Percentiles rank a stretch among this genome's conserved stretches.
Conservation (phyloP, 371 early-diverging fungal genomes). For the Sporodiniella umbellata region DNA sequence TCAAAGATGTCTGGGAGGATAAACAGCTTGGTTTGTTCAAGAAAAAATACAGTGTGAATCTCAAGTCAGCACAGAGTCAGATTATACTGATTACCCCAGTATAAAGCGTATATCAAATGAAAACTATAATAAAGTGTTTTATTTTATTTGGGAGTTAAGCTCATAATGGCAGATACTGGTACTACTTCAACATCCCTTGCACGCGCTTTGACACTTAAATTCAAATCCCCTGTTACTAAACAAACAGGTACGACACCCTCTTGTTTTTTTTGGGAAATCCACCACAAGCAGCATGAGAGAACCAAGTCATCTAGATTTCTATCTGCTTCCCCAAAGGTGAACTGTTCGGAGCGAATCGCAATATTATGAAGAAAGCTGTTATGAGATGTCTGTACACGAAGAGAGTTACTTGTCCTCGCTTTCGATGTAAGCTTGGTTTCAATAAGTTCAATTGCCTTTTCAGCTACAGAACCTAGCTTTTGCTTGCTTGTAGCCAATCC, state of each 20-base stretch:
- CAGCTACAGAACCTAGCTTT: conserved; percentile 52
- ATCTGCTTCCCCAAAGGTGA: conserved; percentile 60
- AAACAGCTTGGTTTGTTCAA: conserved; percentile 20
- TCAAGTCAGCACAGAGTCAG: conserved; percentile 25
- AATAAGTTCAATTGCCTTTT: conserved; percentile 48
- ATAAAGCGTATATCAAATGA: neutral
- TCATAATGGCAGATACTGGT: conserved; percentile 42
- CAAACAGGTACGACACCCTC: conserved; percentile 36
- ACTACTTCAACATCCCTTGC: conserved; percentile 60
- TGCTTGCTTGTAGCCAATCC: conserved; percentile 56
- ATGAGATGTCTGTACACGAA: conserved; percentile 64
- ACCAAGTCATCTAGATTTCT: conserved; percentile 67
- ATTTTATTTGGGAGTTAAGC: conserved; percentile 22
- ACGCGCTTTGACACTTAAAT: conserved; percentile 64
- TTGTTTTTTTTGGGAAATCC: conserved; percentile 15
- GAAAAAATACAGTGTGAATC: conserved; percentile 11
- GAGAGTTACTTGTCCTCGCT: conserved; percentile 15
- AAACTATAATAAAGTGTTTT: neutral
- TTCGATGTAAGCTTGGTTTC: conserved; percentile 44
- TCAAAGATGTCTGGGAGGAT: conserved; percentile 38
- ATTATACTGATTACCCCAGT: conserved; percentile 17
- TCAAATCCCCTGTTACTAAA: conserved; percentile 64
- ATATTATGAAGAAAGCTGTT: conserved; percentile 63
- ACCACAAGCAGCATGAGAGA: conserved; percentile 60
- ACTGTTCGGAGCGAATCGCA: conserved; percentile 61